Conservation (phyloP, 768 basidiomycete genomes). For the Leucosporidium scottii region DNA sequence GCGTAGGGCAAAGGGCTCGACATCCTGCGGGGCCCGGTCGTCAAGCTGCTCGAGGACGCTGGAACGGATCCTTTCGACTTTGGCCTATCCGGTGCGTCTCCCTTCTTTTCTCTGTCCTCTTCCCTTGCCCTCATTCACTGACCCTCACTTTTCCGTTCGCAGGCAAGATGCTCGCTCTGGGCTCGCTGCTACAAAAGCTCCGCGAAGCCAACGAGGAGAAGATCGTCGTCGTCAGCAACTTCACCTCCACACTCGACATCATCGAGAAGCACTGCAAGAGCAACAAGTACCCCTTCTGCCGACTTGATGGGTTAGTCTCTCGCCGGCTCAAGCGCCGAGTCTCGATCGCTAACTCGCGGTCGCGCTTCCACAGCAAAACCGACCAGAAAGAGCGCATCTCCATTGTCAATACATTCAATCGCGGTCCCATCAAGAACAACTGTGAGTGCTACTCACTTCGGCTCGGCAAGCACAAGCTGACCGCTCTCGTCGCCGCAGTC, state of each 20-base stretch:
- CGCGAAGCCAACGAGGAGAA: slow-evolving; percentile 68
- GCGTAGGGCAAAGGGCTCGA: slow-evolving; percentile 6
- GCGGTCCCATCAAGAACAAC: slow-evolving; percentile 58
- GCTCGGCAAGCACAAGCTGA: not conserved
- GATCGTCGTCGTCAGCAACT: slow-evolving; percentile 87
- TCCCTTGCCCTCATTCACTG: not conserved
- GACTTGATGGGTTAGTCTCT: slow-evolving; percentile 70
- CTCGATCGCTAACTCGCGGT: not conserved
- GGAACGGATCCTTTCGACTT: slow-evolving; percentile 49
- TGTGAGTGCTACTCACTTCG: slow-evolving; percentile 50
- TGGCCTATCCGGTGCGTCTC: slow-evolving; percentile 62
- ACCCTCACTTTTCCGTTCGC: not conserved
- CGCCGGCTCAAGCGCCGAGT: too few species aligned
- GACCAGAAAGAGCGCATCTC: slow-evolving; percentile 61
- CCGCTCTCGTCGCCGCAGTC: slow-evolving; percentile 48
- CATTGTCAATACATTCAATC: slow-evolving; percentile 83
- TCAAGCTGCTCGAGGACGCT: slow-evolving; percentile 37
- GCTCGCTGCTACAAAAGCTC: slow-evolving; percentile 57
- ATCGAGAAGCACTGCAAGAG: slow-evolving; percentile 77
- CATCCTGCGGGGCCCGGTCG: slow-evolving; percentile 25
- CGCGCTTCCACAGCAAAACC: slow-evolving; percentile 21
- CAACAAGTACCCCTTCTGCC: slow-evolving; percentile 65
- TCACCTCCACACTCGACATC: slow-evolving; percentile 86
- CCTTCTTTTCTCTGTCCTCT: not conserved
- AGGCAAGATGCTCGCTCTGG: slow-evolving; percentile 44